Conservation (phyloP, 2,329 filamentous ascomycete genomes). For the Stemphylium lycopersici region DNA sequence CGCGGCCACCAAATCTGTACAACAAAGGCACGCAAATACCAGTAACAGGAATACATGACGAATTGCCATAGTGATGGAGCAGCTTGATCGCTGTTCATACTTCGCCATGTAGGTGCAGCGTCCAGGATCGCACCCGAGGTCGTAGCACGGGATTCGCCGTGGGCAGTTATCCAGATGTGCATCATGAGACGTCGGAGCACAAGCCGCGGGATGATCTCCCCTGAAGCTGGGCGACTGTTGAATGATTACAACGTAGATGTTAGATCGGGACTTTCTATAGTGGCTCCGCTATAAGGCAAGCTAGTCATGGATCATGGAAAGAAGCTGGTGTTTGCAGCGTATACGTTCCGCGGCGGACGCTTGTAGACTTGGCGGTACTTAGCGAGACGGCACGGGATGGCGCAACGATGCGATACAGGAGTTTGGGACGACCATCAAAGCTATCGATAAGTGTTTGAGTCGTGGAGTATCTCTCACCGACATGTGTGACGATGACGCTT, state of each 20-base stretch:
- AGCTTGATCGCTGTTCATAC: conserved; percentile 8
- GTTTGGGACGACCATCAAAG: neutral
- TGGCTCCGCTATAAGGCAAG: neutral
- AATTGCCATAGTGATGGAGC: neutral
- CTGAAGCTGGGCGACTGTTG: conserved; percentile 18
- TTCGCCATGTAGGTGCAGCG: conserved; percentile 10
- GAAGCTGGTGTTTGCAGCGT: conserved; percentile 3
- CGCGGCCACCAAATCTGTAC: conserved; percentile 5
- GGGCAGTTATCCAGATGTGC: conserved; percentile 11
- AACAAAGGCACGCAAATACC: neutral
- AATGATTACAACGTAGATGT: conserved; percentile 24
- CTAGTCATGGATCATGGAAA: neutral
- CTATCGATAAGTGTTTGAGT: conserved; percentile 1
- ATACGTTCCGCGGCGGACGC: conserved; percentile 2
- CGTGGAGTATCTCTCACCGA: neutral
- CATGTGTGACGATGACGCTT: neutral
- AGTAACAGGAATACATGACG: neutral
- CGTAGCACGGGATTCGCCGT: conserved; percentile 27
- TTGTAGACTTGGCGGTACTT: conserved; percentile 5
- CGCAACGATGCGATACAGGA: conserved; percentile 2
- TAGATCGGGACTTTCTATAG: conserved; percentile 8
- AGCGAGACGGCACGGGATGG: conserved; percentile 7
- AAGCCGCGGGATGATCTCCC: conserved; percentile 14
- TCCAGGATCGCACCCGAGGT: conserved; percentile 23
- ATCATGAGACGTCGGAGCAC: conserved; percentile 31